These are phyloP conservation scores for Sporothrix phasma DNA, from an alignment of 2,329 filamentous ascomycete species.

Conservation along the genomic window DNA sequence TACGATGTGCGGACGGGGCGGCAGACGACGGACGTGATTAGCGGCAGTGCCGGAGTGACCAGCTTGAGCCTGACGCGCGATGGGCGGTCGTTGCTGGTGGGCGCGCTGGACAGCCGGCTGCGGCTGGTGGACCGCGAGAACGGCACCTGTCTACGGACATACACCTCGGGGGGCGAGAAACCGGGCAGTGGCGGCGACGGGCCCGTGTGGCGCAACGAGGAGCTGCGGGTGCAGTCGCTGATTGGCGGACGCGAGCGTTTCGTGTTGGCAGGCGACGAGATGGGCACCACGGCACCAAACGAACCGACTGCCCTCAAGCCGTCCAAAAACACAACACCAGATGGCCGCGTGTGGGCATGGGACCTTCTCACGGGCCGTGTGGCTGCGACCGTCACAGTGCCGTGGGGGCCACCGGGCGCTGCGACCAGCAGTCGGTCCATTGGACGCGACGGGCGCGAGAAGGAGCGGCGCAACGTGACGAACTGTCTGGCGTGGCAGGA, in stretches of 20 bases:
- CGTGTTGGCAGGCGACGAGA: conserved; percentile 73
- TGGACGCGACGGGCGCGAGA: conserved; percentile 51
- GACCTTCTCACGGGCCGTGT: conserved; percentile 67
- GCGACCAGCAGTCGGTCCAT: conserved; percentile 40
- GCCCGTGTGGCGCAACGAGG: conserved; percentile 48
- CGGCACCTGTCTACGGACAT: conserved; percentile 64
- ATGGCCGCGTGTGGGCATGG: conserved; percentile 68
- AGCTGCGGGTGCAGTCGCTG: conserved; percentile 63
- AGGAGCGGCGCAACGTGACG: conserved; percentile 48
- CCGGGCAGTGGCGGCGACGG: background rate
- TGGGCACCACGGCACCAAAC: conserved; percentile 26
- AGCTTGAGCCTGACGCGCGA: conserved; percentile 62
- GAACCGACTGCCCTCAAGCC: conserved; percentile 20
- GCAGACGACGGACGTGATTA: conserved; percentile 60
- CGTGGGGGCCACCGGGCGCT: conserved; percentile 40
- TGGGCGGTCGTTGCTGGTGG: conserved; percentile 63
- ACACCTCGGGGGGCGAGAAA: conserved; percentile 37
- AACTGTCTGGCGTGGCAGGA: conserved; percentile 56
- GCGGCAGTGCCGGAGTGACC: conserved; percentile 52
- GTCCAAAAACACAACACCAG: conserved; percentile 24
- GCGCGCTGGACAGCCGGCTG: conserved; percentile 64
- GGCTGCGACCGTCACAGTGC: conserved; percentile 49
- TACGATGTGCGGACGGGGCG: conserved; percentile 77
- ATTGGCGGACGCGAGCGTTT: conserved; percentile 68
- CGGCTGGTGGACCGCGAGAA: conserved; percentile 70